These are phyloP conservation scores for Blastobotrys terrestris DNA, from an alignment of 805 yeast species.

Conservation along the genomic window DNA sequence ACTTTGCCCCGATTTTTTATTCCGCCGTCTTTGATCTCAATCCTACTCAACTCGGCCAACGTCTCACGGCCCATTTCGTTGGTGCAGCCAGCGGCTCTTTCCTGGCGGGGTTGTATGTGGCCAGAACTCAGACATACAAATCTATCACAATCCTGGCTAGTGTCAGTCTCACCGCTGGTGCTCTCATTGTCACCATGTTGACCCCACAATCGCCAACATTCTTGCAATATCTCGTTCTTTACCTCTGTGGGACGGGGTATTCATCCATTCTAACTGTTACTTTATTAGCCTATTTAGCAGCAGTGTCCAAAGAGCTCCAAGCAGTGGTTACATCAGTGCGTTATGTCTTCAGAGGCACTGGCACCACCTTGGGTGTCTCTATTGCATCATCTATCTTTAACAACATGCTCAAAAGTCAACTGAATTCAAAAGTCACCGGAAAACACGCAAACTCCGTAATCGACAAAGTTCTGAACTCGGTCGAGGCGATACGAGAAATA, in stretches of 20 bases:
- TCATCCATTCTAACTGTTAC: slow-evolving; percentile 65
- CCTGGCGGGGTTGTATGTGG: slow-evolving; percentile 60
- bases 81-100: slow-evolving; percentile 65
- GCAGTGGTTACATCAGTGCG: slow-evolving; percentile 87
- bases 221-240: slow-evolving; percentile 39
- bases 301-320: slow-evolving; percentile 62
- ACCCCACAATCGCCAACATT: slow-evolving; percentile 21
- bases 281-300: slow-evolving; percentile 65
- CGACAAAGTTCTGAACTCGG: slow-evolving; percentile 41
- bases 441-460: slow-evolving; percentile 23
- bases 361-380: slow-evolving; percentile 75
- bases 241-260: slow-evolving; percentile 59
- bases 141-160: slow-evolving; percentile 40
- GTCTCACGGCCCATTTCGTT: slow-evolving; percentile 49
- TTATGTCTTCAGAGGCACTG: slow-evolving; percentile 80
- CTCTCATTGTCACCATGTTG: slow-evolving; percentile 30
- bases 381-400: slow-evolving; percentile 63
- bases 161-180: slow-evolving; percentile 42
- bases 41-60: slow-evolving; percentile 51
- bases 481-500: slow-evolving; percentile 43
- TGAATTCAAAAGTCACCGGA: slow-evolving; percentile 25
- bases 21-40: slow-evolving; percentile 47
- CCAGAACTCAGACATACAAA: slow-evolving; percentile 58
- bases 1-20: slow-evolving; percentile 65
- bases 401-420: slow-evolving; percentile 33